These are phyloP conservation scores for Dentiscutata heterogama DNA, from an alignment of 371 early-diverging fungal genomes.

Conservation along the genomic window DNA sequence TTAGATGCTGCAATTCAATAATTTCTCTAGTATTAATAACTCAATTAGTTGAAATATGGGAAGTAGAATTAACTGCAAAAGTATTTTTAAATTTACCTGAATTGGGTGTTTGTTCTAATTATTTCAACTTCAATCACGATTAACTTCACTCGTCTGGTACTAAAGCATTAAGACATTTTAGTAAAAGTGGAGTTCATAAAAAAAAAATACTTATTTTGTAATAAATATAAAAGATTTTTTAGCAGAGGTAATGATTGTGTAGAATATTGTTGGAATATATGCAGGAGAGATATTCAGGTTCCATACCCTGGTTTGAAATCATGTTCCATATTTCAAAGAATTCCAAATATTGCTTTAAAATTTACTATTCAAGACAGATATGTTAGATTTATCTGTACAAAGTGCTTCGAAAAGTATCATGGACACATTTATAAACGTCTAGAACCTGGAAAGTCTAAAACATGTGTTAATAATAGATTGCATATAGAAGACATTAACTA, in stretches of 20 bases:
- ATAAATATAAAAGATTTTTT: conserved; percentile 22
- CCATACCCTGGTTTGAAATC: conserved; percentile 13
- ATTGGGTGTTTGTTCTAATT: neutral
- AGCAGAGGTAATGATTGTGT: conserved; percentile 2
- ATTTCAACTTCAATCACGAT: conserved; percentile 12
- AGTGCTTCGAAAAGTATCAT: neutral
- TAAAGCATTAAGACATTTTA: neutral
- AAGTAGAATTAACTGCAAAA: neutral
- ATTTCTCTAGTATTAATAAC: neutral
- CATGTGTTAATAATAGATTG: neutral
- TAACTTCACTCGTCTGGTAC: neutral
- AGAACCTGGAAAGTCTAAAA: neutral
- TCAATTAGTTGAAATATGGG: conserved; percentile 11
- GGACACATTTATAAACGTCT: neutral
- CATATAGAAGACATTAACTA: neutral
- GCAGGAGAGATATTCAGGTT: neutral
- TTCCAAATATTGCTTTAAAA: neutral
- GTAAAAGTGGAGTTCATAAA: neutral
- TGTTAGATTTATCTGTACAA: neutral
- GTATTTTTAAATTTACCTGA: neutral
- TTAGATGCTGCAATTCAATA: neutral
- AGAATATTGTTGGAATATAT: neutral
- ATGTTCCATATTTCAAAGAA: neutral
- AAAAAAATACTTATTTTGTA: conserved; percentile 6
- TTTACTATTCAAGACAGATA: neutral